Conservation (phyloP, 306 rosid species). For the Castanea mollissima region DNA sequence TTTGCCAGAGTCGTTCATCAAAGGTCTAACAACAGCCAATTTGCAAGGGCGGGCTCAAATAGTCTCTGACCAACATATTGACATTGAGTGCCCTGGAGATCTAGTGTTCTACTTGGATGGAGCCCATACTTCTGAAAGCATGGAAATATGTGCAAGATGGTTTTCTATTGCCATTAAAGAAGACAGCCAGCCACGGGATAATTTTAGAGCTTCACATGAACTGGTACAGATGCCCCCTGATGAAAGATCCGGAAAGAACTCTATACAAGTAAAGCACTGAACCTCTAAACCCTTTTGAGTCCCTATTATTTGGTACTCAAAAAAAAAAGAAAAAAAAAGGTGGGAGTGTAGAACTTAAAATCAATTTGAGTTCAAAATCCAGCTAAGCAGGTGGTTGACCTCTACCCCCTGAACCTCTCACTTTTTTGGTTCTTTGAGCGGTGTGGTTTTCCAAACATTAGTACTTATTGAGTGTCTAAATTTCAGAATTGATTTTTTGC, state of each 20-base stretch:
- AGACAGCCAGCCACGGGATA: slow-evolving; percentile 40
- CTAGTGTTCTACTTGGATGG: slow-evolving; percentile 87
- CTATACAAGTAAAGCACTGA: slow-evolving; percentile 56
- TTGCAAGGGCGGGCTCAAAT: slow-evolving; percentile 96
- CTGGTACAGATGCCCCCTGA: slow-evolving; percentile 27
- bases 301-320: slow-evolving; percentile 14
- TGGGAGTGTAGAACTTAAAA: not conserved
- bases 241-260: slow-evolving; percentile 42
- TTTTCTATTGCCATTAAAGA: slow-evolving; percentile 65
- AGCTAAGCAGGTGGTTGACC: not conserved
- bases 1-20: slow-evolving; percentile 75
- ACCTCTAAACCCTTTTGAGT: slow-evolving; percentile 8
- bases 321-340: slow-evolving; percentile 2
- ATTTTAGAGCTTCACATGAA: slow-evolving; percentile 39
- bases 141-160: slow-evolving; percentile 89
- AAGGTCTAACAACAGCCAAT: slow-evolving; percentile 73
- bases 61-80: slow-evolving; percentile 52
- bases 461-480: not conserved
- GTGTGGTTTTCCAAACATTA: too few relatives aligned
- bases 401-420: too few relatives aligned
- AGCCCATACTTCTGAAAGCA: slow-evolving; percentile 96
- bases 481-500: not conserved
- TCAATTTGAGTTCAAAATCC: not conserved
- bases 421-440: too few relatives aligned
- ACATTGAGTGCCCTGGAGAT: slow-evolving; percentile 48